These are phyloP conservation scores for Podospora bellae-mahoneyi DNA, from an alignment of 495 filamentous ascomycete genomes.

Conservation along the genomic window DNA sequence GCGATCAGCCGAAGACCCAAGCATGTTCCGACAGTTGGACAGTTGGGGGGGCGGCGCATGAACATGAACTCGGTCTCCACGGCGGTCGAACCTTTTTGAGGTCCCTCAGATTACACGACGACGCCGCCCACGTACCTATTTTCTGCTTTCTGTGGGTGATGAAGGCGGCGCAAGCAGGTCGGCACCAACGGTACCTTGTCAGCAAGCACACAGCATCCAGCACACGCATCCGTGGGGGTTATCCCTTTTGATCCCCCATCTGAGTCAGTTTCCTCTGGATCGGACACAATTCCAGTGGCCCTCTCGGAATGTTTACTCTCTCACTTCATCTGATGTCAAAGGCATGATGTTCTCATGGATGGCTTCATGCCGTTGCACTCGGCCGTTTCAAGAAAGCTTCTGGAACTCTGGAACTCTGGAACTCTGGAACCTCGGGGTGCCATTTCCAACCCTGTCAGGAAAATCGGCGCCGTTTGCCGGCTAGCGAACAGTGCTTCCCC, in stretches of 20 bases:
- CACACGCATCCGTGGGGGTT: neutral
- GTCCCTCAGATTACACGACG: neutral
- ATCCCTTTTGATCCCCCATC: neutral
- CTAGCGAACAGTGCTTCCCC: slow-evolving; percentile 25
- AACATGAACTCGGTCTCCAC: neutral
- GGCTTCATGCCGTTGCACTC: slow-evolving; percentile 24
- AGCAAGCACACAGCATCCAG: neutral
- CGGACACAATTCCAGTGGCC: neutral
- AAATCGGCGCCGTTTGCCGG: slow-evolving; percentile 31
- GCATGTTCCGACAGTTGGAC: neutral
- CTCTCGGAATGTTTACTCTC: neutral
- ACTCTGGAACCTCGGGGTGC: slow-evolving; percentile 17
- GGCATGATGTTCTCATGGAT: slow-evolving; percentile 6
- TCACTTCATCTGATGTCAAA: slow-evolving; percentile 11
- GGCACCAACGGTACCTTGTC: neutral
- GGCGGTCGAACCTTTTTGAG: neutral
- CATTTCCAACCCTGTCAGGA: slow-evolving; percentile 16
- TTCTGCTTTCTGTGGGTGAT: neutral
- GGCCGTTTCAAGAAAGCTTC: slow-evolving; percentile 36
- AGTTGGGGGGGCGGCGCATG: slow-evolving; percentile 3
- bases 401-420: slow-evolving; percentile 11
- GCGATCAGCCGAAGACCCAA: neutral
- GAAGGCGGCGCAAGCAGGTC: slow-evolving; percentile 12
- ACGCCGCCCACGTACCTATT: slow-evolving; percentile 1
- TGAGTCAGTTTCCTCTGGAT: neutral